Conservation (phyloP, 83 land plant species). For the Picea abies region DNA sequence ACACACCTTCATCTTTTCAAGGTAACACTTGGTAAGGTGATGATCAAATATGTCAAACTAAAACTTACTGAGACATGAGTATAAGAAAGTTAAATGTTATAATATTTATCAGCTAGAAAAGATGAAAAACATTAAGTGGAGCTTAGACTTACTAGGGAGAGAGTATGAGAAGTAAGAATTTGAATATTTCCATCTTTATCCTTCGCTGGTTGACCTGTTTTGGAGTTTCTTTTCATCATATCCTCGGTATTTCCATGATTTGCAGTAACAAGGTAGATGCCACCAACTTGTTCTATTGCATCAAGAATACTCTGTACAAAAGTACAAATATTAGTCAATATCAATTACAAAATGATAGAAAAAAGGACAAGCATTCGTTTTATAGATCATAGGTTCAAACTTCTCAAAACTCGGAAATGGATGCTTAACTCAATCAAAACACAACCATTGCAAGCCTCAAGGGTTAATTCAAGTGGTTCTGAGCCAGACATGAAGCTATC, state of each 20-base stretch:
- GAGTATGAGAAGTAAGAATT: conserved; percentile 94
- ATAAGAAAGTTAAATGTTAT: background rate
- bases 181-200: conserved; percentile 85
- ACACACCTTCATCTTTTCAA: too few relatives aligned
- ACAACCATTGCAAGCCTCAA: background rate
- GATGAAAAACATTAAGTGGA: background rate
- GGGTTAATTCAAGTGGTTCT: too few relatives aligned
- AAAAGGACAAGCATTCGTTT: background rate
- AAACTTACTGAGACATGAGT: too few relatives aligned
- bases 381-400: background rate
- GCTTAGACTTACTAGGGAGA: conserved; percentile 75
- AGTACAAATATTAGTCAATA: background rate
- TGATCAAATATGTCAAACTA: too few relatives aligned
- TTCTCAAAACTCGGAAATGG: too few relatives aligned
- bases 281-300: conserved; percentile 93
- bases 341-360: background rate
- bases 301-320: conserved; percentile 81
- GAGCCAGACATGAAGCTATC: too few relatives aligned
- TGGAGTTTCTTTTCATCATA: conserved; percentile 93
- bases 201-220: conserved; percentile 70
- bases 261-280: conserved; percentile 94
- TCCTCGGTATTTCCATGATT: conserved; percentile 99
- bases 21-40: too few relatives aligned
- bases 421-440: background rate
- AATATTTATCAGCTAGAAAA: background rate